Evolutionary conservation across 345 rosid species (phyloP).

Genomic region (Syzygium aqueum): DNA sequence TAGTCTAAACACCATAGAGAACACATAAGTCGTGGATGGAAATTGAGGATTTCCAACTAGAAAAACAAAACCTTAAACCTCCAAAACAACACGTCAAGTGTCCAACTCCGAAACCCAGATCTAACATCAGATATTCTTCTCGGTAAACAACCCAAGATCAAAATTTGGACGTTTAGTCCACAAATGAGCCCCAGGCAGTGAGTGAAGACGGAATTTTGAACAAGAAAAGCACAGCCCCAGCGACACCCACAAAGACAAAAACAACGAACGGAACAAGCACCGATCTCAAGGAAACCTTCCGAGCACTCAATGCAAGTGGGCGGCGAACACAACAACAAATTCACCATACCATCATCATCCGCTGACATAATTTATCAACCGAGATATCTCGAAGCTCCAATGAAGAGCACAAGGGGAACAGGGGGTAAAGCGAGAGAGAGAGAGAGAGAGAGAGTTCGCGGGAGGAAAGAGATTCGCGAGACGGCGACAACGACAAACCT

Average conservation of each 20-base stretch:
- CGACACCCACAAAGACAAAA: background rate
- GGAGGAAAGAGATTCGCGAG: background rate
- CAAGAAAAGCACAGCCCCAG: background rate
- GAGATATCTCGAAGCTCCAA: background rate
- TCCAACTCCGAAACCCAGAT: conserved; percentile 5
- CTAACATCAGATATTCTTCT: background rate
- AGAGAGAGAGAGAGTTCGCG: background rate
- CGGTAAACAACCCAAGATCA: background rate
- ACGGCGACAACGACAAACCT: background rate
- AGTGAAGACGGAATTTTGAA: background rate
- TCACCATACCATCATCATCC: background rate
- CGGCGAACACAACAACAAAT: background rate
- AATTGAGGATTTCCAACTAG: background rate
- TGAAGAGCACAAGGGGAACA: background rate
- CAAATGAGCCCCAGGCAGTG: background rate
- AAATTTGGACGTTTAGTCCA: background rate
- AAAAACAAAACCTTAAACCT: background rate
- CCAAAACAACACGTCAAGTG: background rate
- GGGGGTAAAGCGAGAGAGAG: background rate
- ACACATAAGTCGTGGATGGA: background rate
- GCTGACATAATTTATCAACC: background rate
- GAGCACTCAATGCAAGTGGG: background rate
- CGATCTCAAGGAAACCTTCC: background rate
- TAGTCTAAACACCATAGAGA: background rate
- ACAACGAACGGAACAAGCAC: background rate